Evolutionary conservation across 768 basidiomycete genomes (phyloP).

Genomic region (Heimioporus sp.): DNA sequence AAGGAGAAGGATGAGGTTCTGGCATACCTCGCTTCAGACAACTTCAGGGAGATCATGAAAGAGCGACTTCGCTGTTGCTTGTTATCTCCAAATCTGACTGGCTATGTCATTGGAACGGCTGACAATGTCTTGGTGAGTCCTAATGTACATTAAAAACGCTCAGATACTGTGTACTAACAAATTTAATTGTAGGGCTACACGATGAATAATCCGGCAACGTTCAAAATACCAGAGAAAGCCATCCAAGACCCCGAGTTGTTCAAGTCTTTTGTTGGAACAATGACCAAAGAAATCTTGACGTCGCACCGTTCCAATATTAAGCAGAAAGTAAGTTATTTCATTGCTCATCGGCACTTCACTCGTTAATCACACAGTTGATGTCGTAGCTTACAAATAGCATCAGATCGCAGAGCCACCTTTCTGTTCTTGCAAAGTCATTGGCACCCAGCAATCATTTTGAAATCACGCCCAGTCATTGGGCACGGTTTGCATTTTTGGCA

Average conservation of each 20-base stretch:
- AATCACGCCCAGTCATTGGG: background rate
- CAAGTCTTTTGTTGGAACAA: background rate
- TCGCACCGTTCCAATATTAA: background rate
- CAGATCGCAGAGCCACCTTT: background rate
- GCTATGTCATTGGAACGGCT: background rate
- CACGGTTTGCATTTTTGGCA: background rate
- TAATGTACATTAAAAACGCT: no score
- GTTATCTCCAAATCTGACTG: background rate
- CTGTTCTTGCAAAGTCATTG: background rate
- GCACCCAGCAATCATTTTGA: background rate
- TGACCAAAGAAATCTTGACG: background rate
- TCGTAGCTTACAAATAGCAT: background rate
- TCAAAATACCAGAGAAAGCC: background rate
- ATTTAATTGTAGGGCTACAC: background rate
- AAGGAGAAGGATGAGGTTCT: background rate
- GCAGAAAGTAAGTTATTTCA: background rate
- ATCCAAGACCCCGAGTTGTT: background rate
- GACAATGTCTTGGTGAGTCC: background rate
- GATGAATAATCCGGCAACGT: background rate
- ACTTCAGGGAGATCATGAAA: background rate
- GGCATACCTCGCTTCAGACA: no score
- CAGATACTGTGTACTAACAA: no score
- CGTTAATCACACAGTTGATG: no score
- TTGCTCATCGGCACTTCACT: no score
- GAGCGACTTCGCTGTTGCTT: background rate